A percentile compares a stretch with the other conserved stretches of the same genome.
Evolutionary conservation across 257 asterid genomes (phyloP).

Genomic region (Solanum gracilifrons): DNA sequence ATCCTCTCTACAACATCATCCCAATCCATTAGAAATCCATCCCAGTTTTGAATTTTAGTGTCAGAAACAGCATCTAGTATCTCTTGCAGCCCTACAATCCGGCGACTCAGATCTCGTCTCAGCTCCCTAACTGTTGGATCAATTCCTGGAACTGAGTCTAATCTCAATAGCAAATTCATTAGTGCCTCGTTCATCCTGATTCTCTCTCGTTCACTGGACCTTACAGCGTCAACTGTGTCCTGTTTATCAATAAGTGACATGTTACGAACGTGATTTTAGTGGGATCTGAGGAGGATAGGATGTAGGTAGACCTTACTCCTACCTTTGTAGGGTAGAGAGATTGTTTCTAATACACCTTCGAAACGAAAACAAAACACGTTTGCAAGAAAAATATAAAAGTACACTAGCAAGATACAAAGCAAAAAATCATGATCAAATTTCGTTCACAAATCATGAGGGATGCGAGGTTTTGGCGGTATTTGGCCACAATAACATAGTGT

Average conservation of each 20-base stretch:
- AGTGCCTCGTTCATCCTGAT: slow-evolving; percentile 72
- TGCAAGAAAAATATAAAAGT: neutral
- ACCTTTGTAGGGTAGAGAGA: neutral
- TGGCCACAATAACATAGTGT: too few relatives aligned
- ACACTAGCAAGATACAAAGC: neutral
- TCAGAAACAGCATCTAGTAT: slow-evolving; percentile 79
- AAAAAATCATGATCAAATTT: neutral
- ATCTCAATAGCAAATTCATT: slow-evolving; percentile 55
- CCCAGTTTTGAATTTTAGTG: slow-evolving; percentile 54
- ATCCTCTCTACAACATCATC: slow-evolving; percentile 58
- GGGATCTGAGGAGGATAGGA: neutral
- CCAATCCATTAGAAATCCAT: slow-evolving; percentile 74
- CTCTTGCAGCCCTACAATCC: slow-evolving; percentile 91
- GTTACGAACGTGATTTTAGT: neutral
- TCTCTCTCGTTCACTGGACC: slow-evolving; percentile 56
- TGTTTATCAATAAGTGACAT: slow-evolving; percentile 12
- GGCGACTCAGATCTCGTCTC: slow-evolving; percentile 75
- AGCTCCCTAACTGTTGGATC: slow-evolving; percentile 76
- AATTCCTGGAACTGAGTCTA: slow-evolving; percentile 90
- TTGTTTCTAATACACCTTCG: neutral
- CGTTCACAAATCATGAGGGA: neutral
- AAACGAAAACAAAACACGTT: neutral
- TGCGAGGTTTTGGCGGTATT: neutral
- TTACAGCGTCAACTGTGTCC: slow-evolving; percentile 96
- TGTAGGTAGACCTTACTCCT: neutral